Evolutionary conservation across 1,284 basidiomycete species (phyloP), one percentile per base, ranked within the genome.

Genomic region (Microbotryum saponariae): DNA sequence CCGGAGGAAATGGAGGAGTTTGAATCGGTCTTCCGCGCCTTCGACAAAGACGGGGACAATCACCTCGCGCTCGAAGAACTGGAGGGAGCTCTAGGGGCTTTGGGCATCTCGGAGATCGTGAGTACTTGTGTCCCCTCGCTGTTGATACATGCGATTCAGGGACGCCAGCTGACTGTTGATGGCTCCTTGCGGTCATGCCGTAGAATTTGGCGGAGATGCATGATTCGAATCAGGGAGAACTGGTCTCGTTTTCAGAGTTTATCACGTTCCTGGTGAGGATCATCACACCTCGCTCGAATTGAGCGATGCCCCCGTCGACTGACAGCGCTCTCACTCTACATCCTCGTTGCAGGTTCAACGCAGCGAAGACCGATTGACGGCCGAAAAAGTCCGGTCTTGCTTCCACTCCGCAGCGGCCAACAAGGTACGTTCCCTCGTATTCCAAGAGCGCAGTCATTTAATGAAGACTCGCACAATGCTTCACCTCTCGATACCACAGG

Each of bases 1-100:
- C 92, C 96, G 0, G 92, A 91, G 3, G 92, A 97, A 74, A 80
- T 97, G 27, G 93, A 97, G 75, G 93, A 97, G 74, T 97, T 97
- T 70, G 93, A 97, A 75, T 85, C 87, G 72, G 96, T 93, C 1
- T 98, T 97, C 83, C 84, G 94, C 61, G 93, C 97, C 77, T 98
- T 98, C 73, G 93, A 97, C 76, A 86, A 86, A 69, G 91, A 97
- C 71, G 88, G 89, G 70, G 85, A 86, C 53, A 96, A 97, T 75
- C 90, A 87, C 0, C 82, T 98, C 44, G 85, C 83, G 60, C 77
- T 88, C 59, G 82, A 89, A 2, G 91, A 97, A 76, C 88, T 97
- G 81, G 84, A 86, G 20, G 91, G 91, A 16, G 94, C 94, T 0
- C 80, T 98, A 21, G 93, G 94, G 2, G 92, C 89, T 77, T 79